Evolutionary conservation across 2,329 filamentous ascomycete genomes (phyloP), one percentile per base, ranked within the genome.

Genomic region (Beauveria pseudobassiana): DNA sequence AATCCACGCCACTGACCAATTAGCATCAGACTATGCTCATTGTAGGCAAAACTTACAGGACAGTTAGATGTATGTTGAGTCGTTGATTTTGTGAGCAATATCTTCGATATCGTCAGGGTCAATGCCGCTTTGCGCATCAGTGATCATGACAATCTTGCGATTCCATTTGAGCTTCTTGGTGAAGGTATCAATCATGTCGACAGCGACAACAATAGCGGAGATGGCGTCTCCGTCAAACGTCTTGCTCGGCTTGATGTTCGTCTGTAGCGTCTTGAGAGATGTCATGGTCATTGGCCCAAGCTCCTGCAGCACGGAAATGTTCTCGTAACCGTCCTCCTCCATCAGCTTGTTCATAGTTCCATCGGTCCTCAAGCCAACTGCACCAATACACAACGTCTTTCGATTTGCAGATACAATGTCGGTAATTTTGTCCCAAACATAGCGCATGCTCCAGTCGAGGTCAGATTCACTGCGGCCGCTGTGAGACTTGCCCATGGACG

Each of bases 381-480:
- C 88, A n/a, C 91, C 83, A 65, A 89, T 87, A 8, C 85, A 86
- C 76, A 87, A 84, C 1, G 84, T 87, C 70, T 85, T 87, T 43
- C 87, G 82, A 43, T 85, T 88, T 0, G 86, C 81, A 5, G 87
- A 84, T 12, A 87, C 87, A 3, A 86, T 87, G 70, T 87, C 87
- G 24, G 84, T 85, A 48, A 88, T 83, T 72, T 90, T 95, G 79
- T 98, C 93, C 93, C 93, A 99, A 55, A 98, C 84, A 75, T 96
- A 99, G 64, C 86, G 85, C 85, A 98, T 87, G 53, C 86, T 85
- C 86, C 88, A 99, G 64, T 97, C 91, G 20, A 99, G 83, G 72
- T 98, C 89, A 3, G 88, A 88, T 72, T 93, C 84, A 22, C 78
- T 72, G 66, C 95, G 86, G 28, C 88, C 91, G 76, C 85, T 81